phyloP scores from a whole-genome alignment of 148 eudicot genomes.

The Chenopodium berlandieri region DNA sequence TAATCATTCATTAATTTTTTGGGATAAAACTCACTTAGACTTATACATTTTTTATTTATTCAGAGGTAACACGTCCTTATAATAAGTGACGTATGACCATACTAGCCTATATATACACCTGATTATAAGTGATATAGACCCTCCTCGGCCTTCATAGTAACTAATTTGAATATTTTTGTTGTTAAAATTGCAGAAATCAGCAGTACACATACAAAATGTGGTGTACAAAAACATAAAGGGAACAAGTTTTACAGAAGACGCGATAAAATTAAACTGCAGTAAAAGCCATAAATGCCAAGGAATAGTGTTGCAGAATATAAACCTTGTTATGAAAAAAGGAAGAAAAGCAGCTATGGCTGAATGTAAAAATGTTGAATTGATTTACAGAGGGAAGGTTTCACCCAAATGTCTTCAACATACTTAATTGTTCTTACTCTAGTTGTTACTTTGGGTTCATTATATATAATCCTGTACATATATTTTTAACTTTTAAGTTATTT shows the following conservation, averaged over 20 bases:
- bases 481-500: not conserved
- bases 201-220: constrained; percentile 57
- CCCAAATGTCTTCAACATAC: constrained; percentile 39
- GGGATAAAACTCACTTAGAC: too few species aligned
- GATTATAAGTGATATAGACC: too few species aligned
- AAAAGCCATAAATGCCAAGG: constrained; percentile 42
- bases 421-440: not conserved
- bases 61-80: too few species aligned
- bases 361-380: constrained; percentile 36
- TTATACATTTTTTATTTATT: too few species aligned
- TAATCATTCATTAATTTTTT: too few species aligned
- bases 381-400: constrained; percentile 39
- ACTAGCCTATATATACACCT: too few species aligned
- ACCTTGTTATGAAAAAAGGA: constrained; percentile 23
- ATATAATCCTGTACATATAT: constrained; percentile 13
- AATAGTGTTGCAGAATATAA: constrained; percentile 32
- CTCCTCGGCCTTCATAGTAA: too few species aligned
- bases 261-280: constrained; percentile 69
- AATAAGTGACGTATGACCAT: too few species aligned
- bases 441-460: not conserved
- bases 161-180: not conserved
- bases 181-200: constrained; percentile 41
- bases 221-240: constrained; percentile 60
- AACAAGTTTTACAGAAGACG: constrained; percentile 58
- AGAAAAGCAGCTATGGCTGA: constrained; percentile 35